Base-by-base conservation (phyloP, 2,329 filamentous ascomycete species). In the Fusarium redolens region DNA sequence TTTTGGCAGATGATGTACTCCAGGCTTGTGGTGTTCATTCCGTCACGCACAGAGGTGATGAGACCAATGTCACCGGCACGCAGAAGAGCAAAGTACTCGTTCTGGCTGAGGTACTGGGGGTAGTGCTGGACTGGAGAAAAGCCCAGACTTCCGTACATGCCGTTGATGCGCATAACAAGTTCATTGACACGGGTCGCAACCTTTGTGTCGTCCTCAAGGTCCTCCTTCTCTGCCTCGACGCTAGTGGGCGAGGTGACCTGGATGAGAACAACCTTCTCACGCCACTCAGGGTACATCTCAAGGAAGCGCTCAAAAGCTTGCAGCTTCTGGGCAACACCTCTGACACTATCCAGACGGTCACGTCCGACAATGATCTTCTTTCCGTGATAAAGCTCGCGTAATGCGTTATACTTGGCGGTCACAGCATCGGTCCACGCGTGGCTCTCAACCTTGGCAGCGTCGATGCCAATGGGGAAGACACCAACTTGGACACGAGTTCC, bases 21-120 rank as follows among this genome's bases (percentile, higher is more conserved):
- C 75, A 98, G 86, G 80, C 94, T 97, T 25, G 95, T 97, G 1
- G 96, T 98, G 85, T 98, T 98, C 95, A 98, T 98, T 65, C 96
- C 96, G 81, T 98, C 96, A 68, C 96, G 91, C 28, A 98, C 95
- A 75, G 94, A 97, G 11, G 96, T 98, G 82, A 98, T 98, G 56
- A 98, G 86, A 7, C 95, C 96, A 74, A 98, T 93, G 80, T 98
- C 95, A 38, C 93, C 95, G 5, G 94, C 91, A 30, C 96, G 91
- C 58, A 98, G 88, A n/a, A 98, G 89, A 7, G 96, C 95, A 82
- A 97, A 97, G 82, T 98, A 98, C 83, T 98, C 95, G 76, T 95
- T 92, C 74, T 92, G 92, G 52, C 91, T 92, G 50, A 98, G 88
- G 80, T 98, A 98, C 81, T 98, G 95, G 12, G 95, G 94, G 82